Percentiles rank a stretch among this genome's conserved stretches.
phyloP scores from a whole-genome alignment of 2,329 filamentous ascomycete genomes.

The Orbilia brochopaga region DNA sequence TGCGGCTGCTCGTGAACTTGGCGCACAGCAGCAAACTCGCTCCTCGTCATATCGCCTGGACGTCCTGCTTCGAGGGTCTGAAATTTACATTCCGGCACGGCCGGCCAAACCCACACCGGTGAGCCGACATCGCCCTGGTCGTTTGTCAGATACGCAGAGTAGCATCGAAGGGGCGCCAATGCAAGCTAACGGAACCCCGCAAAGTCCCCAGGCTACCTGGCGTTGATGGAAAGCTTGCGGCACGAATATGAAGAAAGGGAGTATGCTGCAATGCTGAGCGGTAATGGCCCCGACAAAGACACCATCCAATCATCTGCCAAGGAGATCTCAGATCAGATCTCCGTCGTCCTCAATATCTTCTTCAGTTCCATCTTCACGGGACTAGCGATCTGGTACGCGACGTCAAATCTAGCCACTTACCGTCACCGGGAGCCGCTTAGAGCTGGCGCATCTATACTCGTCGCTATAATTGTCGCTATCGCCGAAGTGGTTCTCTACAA shows the following conservation, averaged over 20 bases:
- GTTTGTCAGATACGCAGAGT: no score
- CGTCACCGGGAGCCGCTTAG: conserved; percentile 23
- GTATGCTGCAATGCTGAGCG: conserved; percentile 34
- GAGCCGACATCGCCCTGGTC: background rate
- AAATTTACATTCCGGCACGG: conserved; percentile 14
- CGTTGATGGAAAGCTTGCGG: conserved; percentile 29
- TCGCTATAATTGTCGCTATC: conserved; percentile 32
- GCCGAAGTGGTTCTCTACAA: conserved; percentile 40
- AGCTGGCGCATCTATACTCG: conserved; percentile 29
- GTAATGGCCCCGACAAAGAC: background rate
- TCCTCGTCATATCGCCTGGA: conserved; percentile 12
- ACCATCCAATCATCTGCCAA: conserved; percentile 26
- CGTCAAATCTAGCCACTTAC: conserved; percentile 36
- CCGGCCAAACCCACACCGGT: conserved; percentile 25
- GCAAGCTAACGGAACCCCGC: background rate
- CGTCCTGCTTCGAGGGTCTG: conserved; percentile 25
- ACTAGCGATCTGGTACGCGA: conserved; percentile 43
- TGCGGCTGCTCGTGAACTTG: conserved; percentile 4
- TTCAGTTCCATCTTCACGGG: conserved; percentile 44
- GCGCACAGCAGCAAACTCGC: background rate
- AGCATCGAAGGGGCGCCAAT: background rate
- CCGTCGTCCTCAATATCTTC: conserved; percentile 38
- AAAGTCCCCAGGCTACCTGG: conserved; percentile 30
- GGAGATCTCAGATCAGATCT: conserved; percentile 41
- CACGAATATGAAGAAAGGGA: conserved; percentile 32